Evolutionary conservation across 148 eudicot species (phyloP).

Genomic region (Rhododendron kiyosumense): DNA sequence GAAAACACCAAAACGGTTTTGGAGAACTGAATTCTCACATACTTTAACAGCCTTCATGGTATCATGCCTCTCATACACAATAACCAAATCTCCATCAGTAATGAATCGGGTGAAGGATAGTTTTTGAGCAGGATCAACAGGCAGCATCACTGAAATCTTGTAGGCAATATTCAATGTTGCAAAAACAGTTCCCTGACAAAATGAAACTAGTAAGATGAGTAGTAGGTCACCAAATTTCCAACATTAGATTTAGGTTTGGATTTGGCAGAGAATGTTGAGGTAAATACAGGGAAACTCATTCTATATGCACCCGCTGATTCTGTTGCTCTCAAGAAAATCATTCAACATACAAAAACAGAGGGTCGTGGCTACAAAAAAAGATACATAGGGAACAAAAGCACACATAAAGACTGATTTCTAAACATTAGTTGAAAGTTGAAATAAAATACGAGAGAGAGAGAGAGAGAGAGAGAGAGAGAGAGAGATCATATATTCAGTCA

Average conservation of each 20-base stretch:
- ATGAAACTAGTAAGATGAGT: not conserved
- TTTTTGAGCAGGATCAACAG: constrained; percentile 40
- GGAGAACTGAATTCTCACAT: constrained; percentile 39
- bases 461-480: not conserved
- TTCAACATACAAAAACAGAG: not conserved
- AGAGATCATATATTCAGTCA: not conserved
- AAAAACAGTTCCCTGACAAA: constrained; percentile 3
- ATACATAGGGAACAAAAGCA: not conserved
- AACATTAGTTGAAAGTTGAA: not conserved
- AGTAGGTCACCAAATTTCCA: not conserved
- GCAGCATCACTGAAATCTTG: constrained; percentile 30
- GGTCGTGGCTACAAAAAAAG: not conserved
- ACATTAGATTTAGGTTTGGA: not conserved
- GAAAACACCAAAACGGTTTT: constrained; percentile 78
- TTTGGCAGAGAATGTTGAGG: not conserved
- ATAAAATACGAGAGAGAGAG: not conserved
- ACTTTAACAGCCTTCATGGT: constrained; percentile 79
- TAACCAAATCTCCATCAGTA: constrained; percentile 66
- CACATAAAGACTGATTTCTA: not conserved
- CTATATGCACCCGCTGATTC: too few species aligned
- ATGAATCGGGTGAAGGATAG: constrained; percentile 52
- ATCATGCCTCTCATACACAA: constrained; percentile 76
- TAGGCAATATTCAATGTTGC: not conserved
- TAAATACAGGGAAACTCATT: not conserved
- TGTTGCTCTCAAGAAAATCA: not conserved